Conservation (phyloP, 2,329 filamentous ascomycete genomes). For the Elsinoe arachidis region DNA sequence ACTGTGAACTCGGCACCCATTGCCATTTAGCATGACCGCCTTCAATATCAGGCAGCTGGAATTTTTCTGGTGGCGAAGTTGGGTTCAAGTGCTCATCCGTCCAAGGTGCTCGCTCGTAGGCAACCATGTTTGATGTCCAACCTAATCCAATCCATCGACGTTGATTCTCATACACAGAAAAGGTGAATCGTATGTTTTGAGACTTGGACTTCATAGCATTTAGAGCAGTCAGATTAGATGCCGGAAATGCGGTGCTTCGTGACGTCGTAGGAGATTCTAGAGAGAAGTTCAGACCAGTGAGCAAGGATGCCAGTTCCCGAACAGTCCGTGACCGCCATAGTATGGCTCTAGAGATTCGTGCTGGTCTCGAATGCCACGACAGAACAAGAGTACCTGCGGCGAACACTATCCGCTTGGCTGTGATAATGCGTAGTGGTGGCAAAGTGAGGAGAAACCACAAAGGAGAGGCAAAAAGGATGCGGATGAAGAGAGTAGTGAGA, state of each 20-base stretch:
- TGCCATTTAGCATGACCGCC: conserved; percentile 57
- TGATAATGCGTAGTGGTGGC: conserved; percentile 75
- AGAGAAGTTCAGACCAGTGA: conserved; percentile 74
- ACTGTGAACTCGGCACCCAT: conserved; percentile 79
- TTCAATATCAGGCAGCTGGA: conserved; percentile 59
- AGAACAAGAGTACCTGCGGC: conserved; percentile 76
- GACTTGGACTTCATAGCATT: conserved; percentile 31
- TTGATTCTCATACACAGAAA: conserved; percentile 94
- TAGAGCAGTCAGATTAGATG: conserved; percentile 16
- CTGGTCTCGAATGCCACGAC: conserved; percentile 86
- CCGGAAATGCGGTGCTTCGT: conserved; percentile 20
- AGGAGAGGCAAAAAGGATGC: conserved; percentile 79
- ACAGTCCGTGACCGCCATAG: conserved; percentile 80
- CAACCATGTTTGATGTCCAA: conserved; percentile 85
- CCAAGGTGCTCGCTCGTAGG: conserved; percentile 85
- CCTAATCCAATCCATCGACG: conserved; percentile 88
- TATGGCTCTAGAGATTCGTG: conserved; percentile 74
- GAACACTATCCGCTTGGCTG: conserved; percentile 75
- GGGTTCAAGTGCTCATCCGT: conserved; percentile 90
- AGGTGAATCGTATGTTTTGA: conserved; percentile 87
- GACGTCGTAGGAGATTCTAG: conserved; percentile 33
- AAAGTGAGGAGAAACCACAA: conserved; percentile 78
- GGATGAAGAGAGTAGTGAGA: conserved; percentile 78
- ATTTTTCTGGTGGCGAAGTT: conserved; percentile 64
- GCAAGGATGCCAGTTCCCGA: conserved; percentile 56